Evolutionary conservation across 768 basidiomycete species (phyloP).

Genomic region (Dentipellis fragilis): DNA sequence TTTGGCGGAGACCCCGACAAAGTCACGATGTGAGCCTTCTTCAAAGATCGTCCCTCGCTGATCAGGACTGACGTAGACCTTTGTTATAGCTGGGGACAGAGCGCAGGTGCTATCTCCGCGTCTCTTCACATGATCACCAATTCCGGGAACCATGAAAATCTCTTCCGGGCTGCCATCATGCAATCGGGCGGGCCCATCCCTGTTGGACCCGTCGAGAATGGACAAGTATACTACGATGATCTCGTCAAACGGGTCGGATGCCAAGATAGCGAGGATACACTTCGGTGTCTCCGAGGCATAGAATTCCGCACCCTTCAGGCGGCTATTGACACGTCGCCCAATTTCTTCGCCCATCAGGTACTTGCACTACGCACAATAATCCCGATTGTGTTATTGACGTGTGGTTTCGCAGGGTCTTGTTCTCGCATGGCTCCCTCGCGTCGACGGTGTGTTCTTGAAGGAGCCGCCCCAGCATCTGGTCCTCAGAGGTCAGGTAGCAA

Average conservation of each 20-base stretch:
- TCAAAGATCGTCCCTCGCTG: neutral
- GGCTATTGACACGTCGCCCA: conserved; percentile 10
- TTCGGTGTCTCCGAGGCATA: conserved; percentile 13
- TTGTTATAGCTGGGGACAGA: conserved; percentile 36
- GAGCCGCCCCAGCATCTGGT: conserved; percentile 13
- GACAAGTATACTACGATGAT: conserved; percentile 14
- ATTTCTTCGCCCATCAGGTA: conserved; percentile 10
- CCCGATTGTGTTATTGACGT: neutral
- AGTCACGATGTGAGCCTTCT: conserved; percentile 39
- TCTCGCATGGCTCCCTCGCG: conserved; percentile 12
- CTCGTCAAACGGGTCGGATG: conserved; percentile 14
- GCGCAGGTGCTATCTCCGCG: conserved; percentile 41
- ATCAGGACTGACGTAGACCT: neutral
- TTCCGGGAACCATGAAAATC: conserved; percentile 23
- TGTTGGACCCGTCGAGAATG: conserved; percentile 12
- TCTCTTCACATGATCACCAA: conserved; percentile 32
- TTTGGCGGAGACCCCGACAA: conserved; percentile 58
- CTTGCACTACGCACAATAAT: conserved; percentile 1
- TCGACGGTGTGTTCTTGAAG: conserved; percentile 16
- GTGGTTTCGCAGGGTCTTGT: neutral
- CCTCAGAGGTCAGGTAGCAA: conserved; percentile 11
- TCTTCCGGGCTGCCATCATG: conserved; percentile 35
- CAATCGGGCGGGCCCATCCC: conserved; percentile 28
- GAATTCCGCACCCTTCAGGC: conserved; percentile 1
- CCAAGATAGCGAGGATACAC: conserved; percentile 10